Base-by-base conservation (phyloP, 345 rosid genomes). In the Salix koriyanagi region DNA sequence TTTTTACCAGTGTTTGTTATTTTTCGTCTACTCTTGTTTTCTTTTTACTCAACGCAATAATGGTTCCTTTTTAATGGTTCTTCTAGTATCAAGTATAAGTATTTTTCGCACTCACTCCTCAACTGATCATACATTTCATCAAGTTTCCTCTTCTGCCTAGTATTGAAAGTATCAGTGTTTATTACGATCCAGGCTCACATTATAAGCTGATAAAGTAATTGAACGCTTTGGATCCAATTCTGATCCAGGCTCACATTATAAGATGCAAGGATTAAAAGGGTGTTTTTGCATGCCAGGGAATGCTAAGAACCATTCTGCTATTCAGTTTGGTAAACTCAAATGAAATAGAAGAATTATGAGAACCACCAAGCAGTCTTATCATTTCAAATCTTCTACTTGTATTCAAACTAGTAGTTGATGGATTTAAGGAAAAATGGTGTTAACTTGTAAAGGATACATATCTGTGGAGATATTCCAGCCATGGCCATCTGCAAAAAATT, bases 381-480 rank as follows among this genome's bases (percentile, higher is more conserved):
- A 30, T 30, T 30, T 30, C 32, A 32, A 32, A 32, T 32, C 34
- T 32, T 56, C 26, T 56, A 56, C 26, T 56, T 56, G 13, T n/a
- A 56, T 56, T 56, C 62, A 56, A 56, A 56, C 14, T n/a, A 56
- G 62, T n/a, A 23, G 50, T 46, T 23, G 70, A 44, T 64, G 62
- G 41, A 46, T 2, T 75, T 48, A 16, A 46, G n/a, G 23, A 5
- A 26, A 16, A 36, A 36, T 23, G 13, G 6, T 41, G 9, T 18
- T 30, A 54, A 3, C 42, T 21, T 41, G 39, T 14, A 50, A 71
- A 86, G 92, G 97, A 93, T 96, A 96, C 97, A 65, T 84, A 89
- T 93, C 82, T 93, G 96, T 36, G 98, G 98, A 81, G 99, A 92
- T 42, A 93, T 69, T 78, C 96, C 99, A 75, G 91, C 94, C 98